Evolutionary conservation across 345 rosid genomes (phyloP).

Genomic region (Sisymbrium altissimum): DNA sequence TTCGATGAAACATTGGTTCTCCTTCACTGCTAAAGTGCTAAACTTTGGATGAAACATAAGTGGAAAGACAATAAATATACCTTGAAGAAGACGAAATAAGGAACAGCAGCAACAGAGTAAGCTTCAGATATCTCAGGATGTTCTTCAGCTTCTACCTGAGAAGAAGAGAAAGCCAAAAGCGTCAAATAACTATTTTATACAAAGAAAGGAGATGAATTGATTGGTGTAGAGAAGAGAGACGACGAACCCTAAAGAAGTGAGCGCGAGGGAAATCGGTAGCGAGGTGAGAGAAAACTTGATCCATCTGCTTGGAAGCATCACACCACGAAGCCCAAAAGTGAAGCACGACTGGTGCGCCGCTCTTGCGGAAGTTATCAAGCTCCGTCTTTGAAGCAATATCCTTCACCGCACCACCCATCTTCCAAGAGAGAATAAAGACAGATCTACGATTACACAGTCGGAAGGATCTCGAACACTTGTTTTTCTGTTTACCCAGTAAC

Average conservation of each 20-base stretch:
- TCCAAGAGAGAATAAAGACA: background rate
- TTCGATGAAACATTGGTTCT: background rate
- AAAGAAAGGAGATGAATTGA: background rate
- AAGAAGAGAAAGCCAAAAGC: background rate
- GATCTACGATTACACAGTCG: constrained; percentile 7
- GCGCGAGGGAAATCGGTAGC: constrained; percentile 84
- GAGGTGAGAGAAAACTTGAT: constrained; percentile 88
- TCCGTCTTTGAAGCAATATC: constrained; percentile 77
- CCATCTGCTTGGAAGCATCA: constrained; percentile 99
- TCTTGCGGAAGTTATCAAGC: constrained; percentile 53
- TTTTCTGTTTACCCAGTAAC: background rate
- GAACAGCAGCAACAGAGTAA: constrained; percentile 83
- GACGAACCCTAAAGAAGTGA: constrained; percentile 70
- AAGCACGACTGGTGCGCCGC: constrained; percentile 53
- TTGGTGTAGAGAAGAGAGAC: background rate
- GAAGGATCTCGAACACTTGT: background rate
- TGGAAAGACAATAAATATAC: constrained; percentile 26
- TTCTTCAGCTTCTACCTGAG: constrained; percentile 96
- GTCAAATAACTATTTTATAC: background rate
- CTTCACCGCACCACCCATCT: constrained; percentile 82
- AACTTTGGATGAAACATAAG: background rate
- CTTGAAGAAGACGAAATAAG: constrained; percentile 85
- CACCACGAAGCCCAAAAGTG: constrained; percentile 99
- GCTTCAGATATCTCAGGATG: constrained; percentile 88
- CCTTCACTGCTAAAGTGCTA: background rate